These are phyloP conservation scores for Aspergillus avenaceus DNA, from an alignment of 495 filamentous ascomycete genomes.

Conservation along the genomic window DNA sequence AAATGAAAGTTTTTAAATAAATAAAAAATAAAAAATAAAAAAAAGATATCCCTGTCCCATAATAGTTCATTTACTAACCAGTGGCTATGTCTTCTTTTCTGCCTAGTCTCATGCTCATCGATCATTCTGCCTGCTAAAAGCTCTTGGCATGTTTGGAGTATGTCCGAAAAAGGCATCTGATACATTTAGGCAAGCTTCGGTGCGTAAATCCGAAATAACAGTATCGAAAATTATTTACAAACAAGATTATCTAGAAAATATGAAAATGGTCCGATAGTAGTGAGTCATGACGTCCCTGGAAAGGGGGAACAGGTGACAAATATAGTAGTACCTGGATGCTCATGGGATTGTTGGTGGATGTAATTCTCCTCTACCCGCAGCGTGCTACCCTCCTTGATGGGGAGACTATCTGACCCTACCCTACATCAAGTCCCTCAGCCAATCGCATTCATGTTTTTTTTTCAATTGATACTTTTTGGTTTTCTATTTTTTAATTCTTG, in stretches of 20 bases:
- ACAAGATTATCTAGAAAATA: background rate
- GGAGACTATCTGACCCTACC: conserved; percentile 11
- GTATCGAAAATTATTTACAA: background rate
- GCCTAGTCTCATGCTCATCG: conserved; percentile 11
- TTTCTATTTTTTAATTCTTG: background rate
- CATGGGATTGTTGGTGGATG: conserved; percentile 25
- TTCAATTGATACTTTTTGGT: background rate
- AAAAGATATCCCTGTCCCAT: too few relatives aligned
- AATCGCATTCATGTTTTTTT: conserved; percentile 7
- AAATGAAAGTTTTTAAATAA: too few relatives aligned
- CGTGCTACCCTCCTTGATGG: conserved; percentile 24
- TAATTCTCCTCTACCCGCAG: conserved; percentile 16
- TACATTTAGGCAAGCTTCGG: conserved; percentile 27
- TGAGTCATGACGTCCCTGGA: conserved; percentile 34
- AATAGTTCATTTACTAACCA: background rate
- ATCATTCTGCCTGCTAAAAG: conserved; percentile 12
- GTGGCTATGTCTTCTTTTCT: background rate
- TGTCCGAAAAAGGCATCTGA: conserved; percentile 32
- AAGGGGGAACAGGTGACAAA: conserved; percentile 38
- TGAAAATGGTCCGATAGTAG: conserved; percentile 10
- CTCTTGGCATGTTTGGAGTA: conserved; percentile 17
- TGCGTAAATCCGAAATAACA: conserved; percentile 3
- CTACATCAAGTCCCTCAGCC: conserved; percentile 5
- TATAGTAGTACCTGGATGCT: conserved; percentile 24
- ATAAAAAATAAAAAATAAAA: too few relatives aligned